These are phyloP conservation scores for Lenzites betulinus DNA, from an alignment of 768 basidiomycete genomes.

Conservation along the genomic window DNA sequence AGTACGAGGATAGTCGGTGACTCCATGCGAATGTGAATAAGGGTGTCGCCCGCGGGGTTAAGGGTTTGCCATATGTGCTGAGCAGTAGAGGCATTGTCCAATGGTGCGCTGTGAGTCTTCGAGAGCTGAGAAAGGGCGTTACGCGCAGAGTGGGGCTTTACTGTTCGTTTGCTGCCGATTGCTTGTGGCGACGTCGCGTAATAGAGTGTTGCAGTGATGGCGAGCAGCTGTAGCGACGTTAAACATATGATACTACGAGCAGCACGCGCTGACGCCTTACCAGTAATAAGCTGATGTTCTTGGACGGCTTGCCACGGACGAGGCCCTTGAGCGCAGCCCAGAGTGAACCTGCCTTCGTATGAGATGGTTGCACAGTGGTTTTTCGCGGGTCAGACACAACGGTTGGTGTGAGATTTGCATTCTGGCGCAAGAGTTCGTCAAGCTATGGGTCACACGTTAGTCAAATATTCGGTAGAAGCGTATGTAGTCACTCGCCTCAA, in stretches of 20 bases:
- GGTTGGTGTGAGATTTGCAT: conserved; percentile 54
- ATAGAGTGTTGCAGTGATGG: conserved; percentile 75
- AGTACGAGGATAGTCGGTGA: conserved; percentile 77
- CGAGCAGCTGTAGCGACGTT: conserved; percentile 59
- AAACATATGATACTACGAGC: not conserved
- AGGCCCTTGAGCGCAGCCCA: conserved; percentile 45
- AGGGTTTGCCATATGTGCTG: conserved; percentile 76
- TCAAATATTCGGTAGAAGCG: not conserved
- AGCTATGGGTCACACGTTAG: conserved; percentile 47
- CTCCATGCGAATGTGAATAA: conserved; percentile 81
- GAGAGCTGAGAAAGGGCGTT: conserved; percentile 28
- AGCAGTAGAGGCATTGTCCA: conserved; percentile 46
- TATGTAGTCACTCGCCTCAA: conserved; percentile 59
- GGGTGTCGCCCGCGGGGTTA: conserved; percentile 64
- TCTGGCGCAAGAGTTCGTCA: conserved; percentile 82
- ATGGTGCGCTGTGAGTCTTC: conserved; percentile 15
- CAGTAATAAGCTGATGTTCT: conserved; percentile 80
- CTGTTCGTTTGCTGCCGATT: conserved; percentile 20
- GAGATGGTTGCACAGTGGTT: conserved; percentile 24
- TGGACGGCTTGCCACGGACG: conserved; percentile 67
- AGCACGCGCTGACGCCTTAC: conserved; percentile 41
- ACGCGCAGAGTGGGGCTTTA: conserved; percentile 28
- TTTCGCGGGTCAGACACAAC: conserved; percentile 31
- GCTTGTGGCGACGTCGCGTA: conserved; percentile 61
- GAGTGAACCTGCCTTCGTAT: conserved; percentile 47